Conservation (phyloP, 306 rosid genomes). For the Medicago arabica region DNA sequence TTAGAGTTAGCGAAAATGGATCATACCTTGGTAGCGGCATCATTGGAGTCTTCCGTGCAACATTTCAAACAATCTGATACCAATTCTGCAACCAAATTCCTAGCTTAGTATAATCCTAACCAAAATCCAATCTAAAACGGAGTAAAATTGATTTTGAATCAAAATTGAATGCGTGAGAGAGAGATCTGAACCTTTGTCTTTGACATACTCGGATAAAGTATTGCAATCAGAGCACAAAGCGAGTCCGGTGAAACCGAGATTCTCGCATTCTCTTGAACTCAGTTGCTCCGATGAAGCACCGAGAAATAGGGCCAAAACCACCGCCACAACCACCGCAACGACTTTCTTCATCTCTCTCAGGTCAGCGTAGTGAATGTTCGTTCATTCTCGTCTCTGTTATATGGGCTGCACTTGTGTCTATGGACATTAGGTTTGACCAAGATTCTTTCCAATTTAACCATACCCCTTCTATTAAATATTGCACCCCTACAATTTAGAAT, state of each 20-base stretch:
- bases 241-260: conserved; percentile 89
- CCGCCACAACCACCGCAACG: conserved; percentile 16
- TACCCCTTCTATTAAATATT: not conserved
- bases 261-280: conserved; percentile 84
- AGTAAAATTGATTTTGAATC: not conserved
- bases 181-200: conserved; percentile 73
- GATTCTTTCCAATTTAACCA: not conserved
- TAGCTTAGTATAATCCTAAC: conserved; percentile 13
- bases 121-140: not conserved
- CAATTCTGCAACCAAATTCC: conserved; percentile 63
- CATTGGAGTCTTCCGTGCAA: conserved; percentile 84
- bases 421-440: too few species aligned
- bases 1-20: not conserved
- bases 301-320: conserved; percentile 38
- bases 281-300: conserved; percentile 57
- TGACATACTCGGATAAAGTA: conserved; percentile 85
- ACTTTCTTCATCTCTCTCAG: conserved; percentile 39
- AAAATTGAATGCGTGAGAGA: not conserved
- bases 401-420: not conserved
- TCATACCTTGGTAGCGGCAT: conserved; percentile 77
- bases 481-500: too few species aligned
- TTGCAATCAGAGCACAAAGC: conserved; percentile 92
- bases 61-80: conserved; percentile 81
- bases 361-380: not conserved
- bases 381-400: not conserved